Base-by-base conservation (phyloP, 2,329 filamentous ascomycete genomes). In the Penicillium fuscoglaucum region DNA sequence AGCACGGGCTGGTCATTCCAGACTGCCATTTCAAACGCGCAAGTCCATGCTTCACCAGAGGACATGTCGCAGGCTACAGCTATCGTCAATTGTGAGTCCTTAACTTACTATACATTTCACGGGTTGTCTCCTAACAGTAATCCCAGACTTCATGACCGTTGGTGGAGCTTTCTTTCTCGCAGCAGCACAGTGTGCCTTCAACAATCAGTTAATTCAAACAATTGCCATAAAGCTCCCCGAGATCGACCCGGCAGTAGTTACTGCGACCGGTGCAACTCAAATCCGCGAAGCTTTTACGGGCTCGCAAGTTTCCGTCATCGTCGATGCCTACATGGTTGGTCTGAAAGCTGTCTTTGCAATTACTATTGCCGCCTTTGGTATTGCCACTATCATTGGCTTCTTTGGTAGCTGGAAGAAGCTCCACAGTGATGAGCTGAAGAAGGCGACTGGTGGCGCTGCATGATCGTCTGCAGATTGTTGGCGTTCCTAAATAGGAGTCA, bases 161-260 rank as follows among this genome's bases (percentile, higher is more conserved):
- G 71, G 71, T n/a, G 70, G 70, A 17, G 67, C 71, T 15, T 59
- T 73, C 21, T 70, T 70, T 44, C 67, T 74, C 52, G 66, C 65
- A 6, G 68, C 67, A 31, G 71, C 61, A 1, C 70, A 74, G 55
- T 64, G 70, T 5, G 70, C 65, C 24, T 70, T 74, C 53, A 62
- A 61, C 10, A 74, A 75, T 55, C 62, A 65, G 24, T 58, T 73
- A 33, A 49, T 61, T 31, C 31, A 45, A n/a, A 43, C 21, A 12
- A 50, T 61, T n/a, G 21, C 15, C 12, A 19, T 9, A n/a, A 52
- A 37, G 3, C 28, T 45, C 6, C 43, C 56, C 4, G 41, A 44
- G 6, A 45, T 61, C 12, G 39, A 54, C 29, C 29, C 52, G 3
- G 7, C 21, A 7, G 33, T 31, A 35, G 56, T 57, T 21, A 50